A percentile compares a stretch with the other conserved stretches of the same genome.
Conservation (phyloP, 1,284 basidiomycete genomes). For the Heterobasidion occidentale region DNA sequence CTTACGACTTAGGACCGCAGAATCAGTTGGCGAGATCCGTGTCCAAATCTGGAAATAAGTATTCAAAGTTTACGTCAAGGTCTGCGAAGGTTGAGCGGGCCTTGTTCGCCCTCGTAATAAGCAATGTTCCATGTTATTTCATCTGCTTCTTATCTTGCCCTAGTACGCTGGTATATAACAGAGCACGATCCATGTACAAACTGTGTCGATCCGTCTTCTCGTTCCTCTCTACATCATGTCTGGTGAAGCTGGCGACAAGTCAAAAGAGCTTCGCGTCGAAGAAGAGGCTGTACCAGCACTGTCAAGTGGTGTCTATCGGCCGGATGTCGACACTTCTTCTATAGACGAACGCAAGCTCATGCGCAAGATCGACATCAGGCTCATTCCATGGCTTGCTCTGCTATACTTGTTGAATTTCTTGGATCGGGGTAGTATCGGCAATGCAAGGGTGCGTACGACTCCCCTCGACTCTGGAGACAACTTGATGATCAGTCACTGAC, state of each 20-base stretch:
- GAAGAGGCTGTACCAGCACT: neutral
- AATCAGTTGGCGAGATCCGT: too few relatives aligned
- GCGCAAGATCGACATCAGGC: constrained; percentile 55
- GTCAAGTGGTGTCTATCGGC: constrained; percentile 31
- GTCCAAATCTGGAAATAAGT: too few relatives aligned
- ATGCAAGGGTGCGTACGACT: constrained; percentile 48
- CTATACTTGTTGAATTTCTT: constrained; percentile 70
- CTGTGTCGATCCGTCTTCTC: neutral
- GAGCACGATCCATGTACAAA: too few relatives aligned
- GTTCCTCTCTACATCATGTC: neutral
- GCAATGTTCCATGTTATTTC: too few relatives aligned
- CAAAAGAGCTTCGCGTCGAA: neutral
- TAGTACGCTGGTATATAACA: too few relatives aligned
- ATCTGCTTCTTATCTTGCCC: too few relatives aligned
- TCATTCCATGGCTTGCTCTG: constrained; percentile 65
- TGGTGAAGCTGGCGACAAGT: neutral
- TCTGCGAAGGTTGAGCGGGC: too few relatives aligned
- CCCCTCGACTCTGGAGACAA: neutral
- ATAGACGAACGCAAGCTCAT: constrained; percentile 58
- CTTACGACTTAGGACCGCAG: too few relatives aligned
- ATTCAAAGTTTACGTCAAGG: too few relatives aligned
- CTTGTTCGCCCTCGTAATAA: too few relatives aligned
- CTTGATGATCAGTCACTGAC: neutral
- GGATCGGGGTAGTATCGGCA: constrained; percentile 78
- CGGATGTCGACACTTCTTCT: constrained; percentile 42